Conservation (phyloP, 768 basidiomycete genomes). For the Leccinum disarticulatum region DNA sequence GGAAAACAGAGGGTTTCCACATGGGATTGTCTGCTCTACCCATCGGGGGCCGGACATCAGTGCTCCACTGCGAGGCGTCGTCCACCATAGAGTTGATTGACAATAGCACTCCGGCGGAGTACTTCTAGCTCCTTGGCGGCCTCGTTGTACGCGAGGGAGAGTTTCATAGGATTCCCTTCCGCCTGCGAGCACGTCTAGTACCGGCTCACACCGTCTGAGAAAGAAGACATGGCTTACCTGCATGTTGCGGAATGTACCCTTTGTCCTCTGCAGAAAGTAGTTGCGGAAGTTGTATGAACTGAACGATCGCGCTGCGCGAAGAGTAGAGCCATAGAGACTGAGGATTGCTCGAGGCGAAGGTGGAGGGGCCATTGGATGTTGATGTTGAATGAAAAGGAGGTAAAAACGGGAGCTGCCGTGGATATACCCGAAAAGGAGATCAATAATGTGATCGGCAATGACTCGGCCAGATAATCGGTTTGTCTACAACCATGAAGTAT, state of each 20-base stretch:
- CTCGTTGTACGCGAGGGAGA: constrained; percentile 64
- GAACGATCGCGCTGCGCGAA: constrained; percentile 77
- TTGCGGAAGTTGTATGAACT: constrained; percentile 90
- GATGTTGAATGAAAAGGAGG: background rate
- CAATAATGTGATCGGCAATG: background rate
- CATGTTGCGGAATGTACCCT: constrained; percentile 64
- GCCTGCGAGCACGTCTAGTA: constrained; percentile 36
- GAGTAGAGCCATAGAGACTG: constrained; percentile 72
- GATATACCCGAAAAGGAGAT: constrained; percentile 3
- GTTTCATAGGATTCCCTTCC: constrained; percentile 55
- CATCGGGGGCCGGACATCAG: background rate
- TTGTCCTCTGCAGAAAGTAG: constrained; percentile 74
- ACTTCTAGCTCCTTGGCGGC: constrained; percentile 73
- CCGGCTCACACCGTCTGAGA: background rate
- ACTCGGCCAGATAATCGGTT: background rate
- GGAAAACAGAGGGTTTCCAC: background rate
- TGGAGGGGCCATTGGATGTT: constrained; percentile 38
- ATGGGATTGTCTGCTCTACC: background rate
- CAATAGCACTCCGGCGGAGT: constrained; percentile 73
- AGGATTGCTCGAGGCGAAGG: constrained; percentile 69
- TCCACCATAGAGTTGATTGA: constrained; percentile 92
- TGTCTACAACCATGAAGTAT: constrained; percentile 69
- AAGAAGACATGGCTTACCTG: constrained; percentile 43
- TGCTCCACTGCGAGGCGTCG: constrained; percentile 82
- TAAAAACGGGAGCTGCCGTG: background rate